Conservation (phyloP, 2,329 filamentous ascomycete genomes). For the Alternaria sp. region DNA sequence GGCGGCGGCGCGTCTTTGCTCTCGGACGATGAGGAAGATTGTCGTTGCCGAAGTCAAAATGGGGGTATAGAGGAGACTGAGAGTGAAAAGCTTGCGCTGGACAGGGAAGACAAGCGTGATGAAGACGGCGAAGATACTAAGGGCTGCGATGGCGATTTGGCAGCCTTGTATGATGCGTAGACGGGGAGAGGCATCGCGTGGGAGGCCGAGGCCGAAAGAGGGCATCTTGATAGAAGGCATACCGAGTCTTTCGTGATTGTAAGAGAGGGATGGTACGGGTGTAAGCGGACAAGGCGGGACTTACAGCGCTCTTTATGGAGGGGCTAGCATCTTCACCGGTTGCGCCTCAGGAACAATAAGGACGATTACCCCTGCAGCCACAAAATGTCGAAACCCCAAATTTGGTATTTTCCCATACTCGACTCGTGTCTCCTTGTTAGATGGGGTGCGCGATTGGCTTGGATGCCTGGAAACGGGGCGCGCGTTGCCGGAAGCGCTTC, state of each 20-base stretch:
- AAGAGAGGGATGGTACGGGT: neutral
- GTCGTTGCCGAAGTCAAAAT: slow-evolving; percentile 33
- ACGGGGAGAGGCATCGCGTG: slow-evolving; percentile 26
- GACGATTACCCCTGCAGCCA: slow-evolving; percentile 10
- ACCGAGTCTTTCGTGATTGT: neutral
- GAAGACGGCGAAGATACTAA: slow-evolving; percentile 28
- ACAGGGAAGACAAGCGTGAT: slow-evolving; percentile 30
- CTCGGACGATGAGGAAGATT: slow-evolving; percentile 28
- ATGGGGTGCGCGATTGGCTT: slow-evolving; percentile 17
- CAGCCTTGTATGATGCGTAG: slow-evolving; percentile 31
- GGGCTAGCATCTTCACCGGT: slow-evolving; percentile 32
- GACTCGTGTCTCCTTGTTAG: slow-evolving; percentile 18
- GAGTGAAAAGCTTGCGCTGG: slow-evolving; percentile 33
- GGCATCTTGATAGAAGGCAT: neutral
- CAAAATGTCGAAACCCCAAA: neutral
- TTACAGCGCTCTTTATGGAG: slow-evolving; percentile 21
- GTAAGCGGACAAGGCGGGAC: neutral
- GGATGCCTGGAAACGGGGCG: slow-evolving; percentile 21
- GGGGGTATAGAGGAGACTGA: slow-evolving; percentile 34
- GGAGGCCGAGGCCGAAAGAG: neutral
- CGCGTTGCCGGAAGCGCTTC: slow-evolving; percentile 26
- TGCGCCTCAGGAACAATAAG: slow-evolving; percentile 15
- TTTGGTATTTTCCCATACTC: slow-evolving; percentile 19
- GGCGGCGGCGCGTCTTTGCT: slow-evolving; percentile 26
- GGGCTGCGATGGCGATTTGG: slow-evolving; percentile 25